A percentile compares a stretch with the other conserved stretches of the same genome.
Conservation (phyloP, 306 rosid species). For the Echinosophora koreensis region DNA sequence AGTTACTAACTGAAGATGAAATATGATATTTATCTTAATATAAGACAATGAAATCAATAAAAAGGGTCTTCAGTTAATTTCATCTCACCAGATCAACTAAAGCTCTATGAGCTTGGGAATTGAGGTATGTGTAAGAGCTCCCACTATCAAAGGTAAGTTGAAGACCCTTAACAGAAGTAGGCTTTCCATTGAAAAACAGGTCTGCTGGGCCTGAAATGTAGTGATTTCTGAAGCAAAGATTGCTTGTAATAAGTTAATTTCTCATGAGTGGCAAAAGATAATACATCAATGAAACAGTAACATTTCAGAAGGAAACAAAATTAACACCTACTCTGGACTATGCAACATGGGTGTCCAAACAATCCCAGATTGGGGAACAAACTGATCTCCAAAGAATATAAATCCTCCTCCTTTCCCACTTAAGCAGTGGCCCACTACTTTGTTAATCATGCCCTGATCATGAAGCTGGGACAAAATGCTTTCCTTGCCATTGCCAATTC, state of each 20-base stretch:
- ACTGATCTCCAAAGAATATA: slow-evolving; percentile 73
- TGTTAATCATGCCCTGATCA: slow-evolving; percentile 51
- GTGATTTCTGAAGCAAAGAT: slow-evolving; percentile 59
- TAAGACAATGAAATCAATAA: neutral
- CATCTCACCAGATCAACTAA: slow-evolving; percentile 63
- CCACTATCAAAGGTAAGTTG: slow-evolving; percentile 82
- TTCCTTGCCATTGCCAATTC: slow-evolving; percentile 72
- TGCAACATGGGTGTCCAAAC: slow-evolving; percentile 64
- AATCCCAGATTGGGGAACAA: slow-evolving; percentile 63
- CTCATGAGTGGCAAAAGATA: neutral
- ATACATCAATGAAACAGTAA: neutral
- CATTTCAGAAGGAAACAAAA: neutral
- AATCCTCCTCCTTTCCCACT: slow-evolving; percentile 72
- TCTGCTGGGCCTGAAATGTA: slow-evolving; percentile 80
- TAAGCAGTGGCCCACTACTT: slow-evolving; percentile 78
- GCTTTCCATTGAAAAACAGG: slow-evolving; percentile 59
- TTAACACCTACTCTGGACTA: slow-evolving; percentile 54
- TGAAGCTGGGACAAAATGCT: slow-evolving; percentile 68
- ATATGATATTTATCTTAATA: neutral
- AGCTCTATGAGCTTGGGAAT: slow-evolving; percentile 54
- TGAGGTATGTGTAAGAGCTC: slow-evolving; percentile 85
- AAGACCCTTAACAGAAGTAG: slow-evolving; percentile 63
- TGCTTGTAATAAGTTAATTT: slow-evolving; percentile 6
- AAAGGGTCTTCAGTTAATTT: neutral
- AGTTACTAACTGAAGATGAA: neutral